These are phyloP conservation scores for Massarina eburnea DNA, from an alignment of 2,329 filamentous ascomycete genomes.

Conservation along the genomic window DNA sequence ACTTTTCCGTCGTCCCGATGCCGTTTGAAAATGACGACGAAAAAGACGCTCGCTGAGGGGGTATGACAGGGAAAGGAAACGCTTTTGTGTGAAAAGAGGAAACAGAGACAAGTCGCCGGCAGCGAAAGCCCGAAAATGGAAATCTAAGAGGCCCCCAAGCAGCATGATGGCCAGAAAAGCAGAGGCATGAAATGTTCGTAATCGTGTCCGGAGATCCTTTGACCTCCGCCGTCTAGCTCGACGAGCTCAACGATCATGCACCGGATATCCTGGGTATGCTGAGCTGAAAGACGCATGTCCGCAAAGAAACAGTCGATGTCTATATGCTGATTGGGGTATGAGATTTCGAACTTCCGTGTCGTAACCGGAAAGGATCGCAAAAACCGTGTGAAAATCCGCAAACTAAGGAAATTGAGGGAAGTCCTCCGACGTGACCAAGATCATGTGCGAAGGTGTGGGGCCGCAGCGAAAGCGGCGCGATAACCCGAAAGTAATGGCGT, in stretches of 20 bases:
- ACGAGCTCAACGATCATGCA: conserved; percentile 28
- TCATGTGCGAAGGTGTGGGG: conserved; percentile 12
- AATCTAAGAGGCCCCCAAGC: conserved; percentile 45
- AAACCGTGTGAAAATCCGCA: conserved; percentile 30
- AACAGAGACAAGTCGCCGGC: conserved; percentile 36
- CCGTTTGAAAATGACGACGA: conserved; percentile 24
- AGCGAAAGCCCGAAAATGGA: conserved; percentile 43
- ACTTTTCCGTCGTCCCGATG: conserved; percentile 37
- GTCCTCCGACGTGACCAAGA: conserved; percentile 1
- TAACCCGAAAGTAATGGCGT: conserved; percentile 23
- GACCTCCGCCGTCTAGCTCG: conserved; percentile 42
- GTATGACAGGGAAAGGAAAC: conserved; percentile 39
- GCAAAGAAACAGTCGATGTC: conserved; percentile 53
- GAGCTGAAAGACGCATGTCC: conserved; percentile 44
- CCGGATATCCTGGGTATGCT: conserved; percentile 41
- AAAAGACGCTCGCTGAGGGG: conserved; percentile 19
- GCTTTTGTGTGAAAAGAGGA: conserved; percentile 41
- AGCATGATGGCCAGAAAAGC: conserved; percentile 42
- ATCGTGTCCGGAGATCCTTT: conserved; percentile 35
- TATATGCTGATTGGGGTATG: conserved; percentile 55
- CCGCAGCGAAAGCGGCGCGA: conserved; percentile 19
- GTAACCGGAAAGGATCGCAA: conserved; percentile 37
- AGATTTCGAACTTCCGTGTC: conserved; percentile 46
- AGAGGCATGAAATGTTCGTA: conserved; percentile 44
- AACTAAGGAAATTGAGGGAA: conserved; percentile 21